Evolutionary conservation across 192 early-diverging fungal species (phyloP).

Genomic region (Coemansia guatemalensis): DNA sequence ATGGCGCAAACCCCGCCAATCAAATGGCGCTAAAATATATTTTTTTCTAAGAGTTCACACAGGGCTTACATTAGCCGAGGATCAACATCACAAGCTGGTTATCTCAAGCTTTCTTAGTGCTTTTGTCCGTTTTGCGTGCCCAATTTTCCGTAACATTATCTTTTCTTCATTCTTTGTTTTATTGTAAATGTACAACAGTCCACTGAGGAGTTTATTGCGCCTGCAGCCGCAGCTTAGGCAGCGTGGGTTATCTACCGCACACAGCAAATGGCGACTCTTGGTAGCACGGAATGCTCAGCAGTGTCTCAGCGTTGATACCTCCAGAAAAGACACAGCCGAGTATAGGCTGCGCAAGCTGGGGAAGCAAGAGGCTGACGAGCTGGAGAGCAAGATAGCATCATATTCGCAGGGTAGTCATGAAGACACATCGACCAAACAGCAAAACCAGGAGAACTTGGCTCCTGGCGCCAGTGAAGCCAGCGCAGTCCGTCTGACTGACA

Average conservation of each 20-base stretch:
- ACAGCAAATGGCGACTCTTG: neutral
- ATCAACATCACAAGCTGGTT: no score
- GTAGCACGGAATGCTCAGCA: no score
- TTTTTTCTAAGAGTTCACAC: no score
- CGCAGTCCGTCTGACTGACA: slow-evolving; percentile 36
- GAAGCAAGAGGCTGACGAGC: slow-evolving; percentile 15
- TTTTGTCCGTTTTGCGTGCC: no score
- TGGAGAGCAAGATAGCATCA: slow-evolving; percentile 24
- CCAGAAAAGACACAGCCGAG: slow-evolving; percentile 9
- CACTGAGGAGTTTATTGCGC: neutral
- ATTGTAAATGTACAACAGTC: neutral
- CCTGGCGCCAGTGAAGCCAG: slow-evolving; percentile 17
- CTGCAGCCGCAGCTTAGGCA: neutral
- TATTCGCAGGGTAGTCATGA: slow-evolving; percentile 15
- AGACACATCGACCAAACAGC: neutral
- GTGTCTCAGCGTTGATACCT: no score
- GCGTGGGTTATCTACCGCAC: neutral
- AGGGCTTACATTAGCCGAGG: no score
- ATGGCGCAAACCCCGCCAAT: no score
- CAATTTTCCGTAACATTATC: no score
- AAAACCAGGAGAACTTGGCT: neutral
- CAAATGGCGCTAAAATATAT: no score
- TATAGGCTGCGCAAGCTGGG: slow-evolving; percentile 41
- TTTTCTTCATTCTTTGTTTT: neutral
- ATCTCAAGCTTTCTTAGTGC: no score